Percentiles rank a stretch among this genome's conserved stretches.
These are phyloP conservation scores for Cladophialophora carrionii DNA, from an alignment of 2,329 filamentous ascomycete genomes.

Conservation along the genomic window DNA sequence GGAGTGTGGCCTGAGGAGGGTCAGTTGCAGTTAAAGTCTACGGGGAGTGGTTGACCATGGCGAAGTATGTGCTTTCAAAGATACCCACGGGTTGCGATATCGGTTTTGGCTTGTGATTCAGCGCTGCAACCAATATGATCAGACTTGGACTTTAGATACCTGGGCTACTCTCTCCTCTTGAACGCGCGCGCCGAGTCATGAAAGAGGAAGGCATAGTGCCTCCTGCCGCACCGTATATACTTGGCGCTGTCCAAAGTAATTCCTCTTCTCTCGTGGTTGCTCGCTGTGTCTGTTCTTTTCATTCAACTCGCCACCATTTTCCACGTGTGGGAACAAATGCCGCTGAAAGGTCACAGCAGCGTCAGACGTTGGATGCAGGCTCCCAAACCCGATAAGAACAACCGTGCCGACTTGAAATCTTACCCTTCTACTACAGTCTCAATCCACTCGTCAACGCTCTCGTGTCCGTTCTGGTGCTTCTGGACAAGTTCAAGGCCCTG, in stretches of 20 bases:
- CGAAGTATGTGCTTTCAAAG: background rate
- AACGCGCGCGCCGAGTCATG: background rate
- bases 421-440: background rate
- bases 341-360: background rate
- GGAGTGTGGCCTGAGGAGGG: background rate
- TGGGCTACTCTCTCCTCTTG: background rate
- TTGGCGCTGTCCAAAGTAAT: background rate
- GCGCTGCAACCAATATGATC: background rate
- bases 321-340: background rate
- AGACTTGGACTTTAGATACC: background rate
- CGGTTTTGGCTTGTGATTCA: background rate
- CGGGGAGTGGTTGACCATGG: background rate
- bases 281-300: too few species aligned
- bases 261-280: too few species aligned
- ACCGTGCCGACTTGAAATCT: background rate
- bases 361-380: background rate
- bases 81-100: background rate
- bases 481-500: background rate
- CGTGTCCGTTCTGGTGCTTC: background rate
- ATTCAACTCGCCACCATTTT: background rate
- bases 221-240: background rate
- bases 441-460: background rate
- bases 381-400: background rate
- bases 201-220: background rate
- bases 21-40: background rate